These are phyloP conservation scores for Candida koratica DNA, from an alignment of 805 yeast genomes.

Conservation along the genomic window DNA sequence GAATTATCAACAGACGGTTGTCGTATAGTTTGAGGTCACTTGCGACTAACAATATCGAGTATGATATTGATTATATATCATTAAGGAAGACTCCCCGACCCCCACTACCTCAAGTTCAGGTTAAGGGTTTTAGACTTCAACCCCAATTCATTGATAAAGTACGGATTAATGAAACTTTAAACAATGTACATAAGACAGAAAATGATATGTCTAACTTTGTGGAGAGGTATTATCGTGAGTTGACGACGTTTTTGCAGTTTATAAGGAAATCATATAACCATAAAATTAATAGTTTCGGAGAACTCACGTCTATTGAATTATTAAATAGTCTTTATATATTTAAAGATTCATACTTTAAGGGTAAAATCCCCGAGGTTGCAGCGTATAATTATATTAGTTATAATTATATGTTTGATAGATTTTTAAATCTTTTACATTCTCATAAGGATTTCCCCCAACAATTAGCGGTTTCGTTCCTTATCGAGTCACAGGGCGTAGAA, in stretches of 20 bases:
- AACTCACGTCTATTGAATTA: constrained; percentile 24
- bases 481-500: constrained; percentile 11
- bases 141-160: constrained; percentile 4
- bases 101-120: too few species aligned
- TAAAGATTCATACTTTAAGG: constrained; percentile 19
- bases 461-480: constrained; percentile 17
- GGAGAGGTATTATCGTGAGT: constrained; percentile 18
- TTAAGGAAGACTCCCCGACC: constrained; percentile 17
- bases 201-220: constrained; percentile 17
- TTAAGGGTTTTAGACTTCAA: constrained; percentile 6
- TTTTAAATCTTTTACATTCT: constrained; percentile 15
- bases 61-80: constrained; percentile 24
- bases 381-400: constrained; percentile 17
- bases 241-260: constrained; percentile 20
- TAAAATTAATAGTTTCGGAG: constrained; percentile 20
- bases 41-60: constrained; percentile 16
- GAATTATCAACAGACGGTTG: neutral
- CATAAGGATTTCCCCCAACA: constrained; percentile 18
- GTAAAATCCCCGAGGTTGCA: constrained; percentile 17
- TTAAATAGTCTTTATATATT: constrained; percentile 26
- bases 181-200: constrained; percentile 4
- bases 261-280: constrained; percentile 19
- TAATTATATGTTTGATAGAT: constrained; percentile 20
- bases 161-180: constrained; percentile 9
- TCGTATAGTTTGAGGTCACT: neutral